Percentiles rank a stretch among this genome's conserved stretches.
Evolutionary conservation across 2,329 filamentous ascomycete genomes (phyloP).

Genomic region (Zymoseptoria brevis): DNA sequence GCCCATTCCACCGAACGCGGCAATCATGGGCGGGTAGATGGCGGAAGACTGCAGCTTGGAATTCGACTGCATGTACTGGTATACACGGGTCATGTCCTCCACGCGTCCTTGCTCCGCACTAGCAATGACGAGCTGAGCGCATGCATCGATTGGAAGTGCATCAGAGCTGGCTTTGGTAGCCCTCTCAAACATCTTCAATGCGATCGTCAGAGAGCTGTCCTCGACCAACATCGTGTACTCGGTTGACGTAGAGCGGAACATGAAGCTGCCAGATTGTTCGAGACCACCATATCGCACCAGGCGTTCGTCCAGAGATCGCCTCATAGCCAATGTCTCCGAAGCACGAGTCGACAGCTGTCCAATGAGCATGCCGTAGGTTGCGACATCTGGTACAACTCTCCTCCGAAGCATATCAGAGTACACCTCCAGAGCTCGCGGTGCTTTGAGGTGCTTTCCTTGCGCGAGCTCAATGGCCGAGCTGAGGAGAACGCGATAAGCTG

Average conservation of each 20-base stretch:
- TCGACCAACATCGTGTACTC: slow-evolving; percentile 80
- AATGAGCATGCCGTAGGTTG: slow-evolving; percentile 83
- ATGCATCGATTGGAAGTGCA: slow-evolving; percentile 71
- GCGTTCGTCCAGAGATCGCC: slow-evolving; percentile 69
- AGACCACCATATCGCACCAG: slow-evolving; percentile 76
- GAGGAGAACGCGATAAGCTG: slow-evolving; percentile 87
- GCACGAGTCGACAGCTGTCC: slow-evolving; percentile 73
- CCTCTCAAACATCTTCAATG: slow-evolving; percentile 75
- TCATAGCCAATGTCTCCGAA: slow-evolving; percentile 66
- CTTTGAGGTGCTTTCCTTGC: slow-evolving; percentile 68
- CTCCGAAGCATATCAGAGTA: slow-evolving; percentile 94
- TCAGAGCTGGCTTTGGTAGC: slow-evolving; percentile 56
- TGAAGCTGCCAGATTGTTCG: slow-evolving; percentile 75
- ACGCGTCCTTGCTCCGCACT: slow-evolving; percentile 76
- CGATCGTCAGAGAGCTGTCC: slow-evolving; percentile 78
- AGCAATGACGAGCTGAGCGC: slow-evolving; percentile 75
- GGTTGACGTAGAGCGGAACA: slow-evolving; percentile 79
- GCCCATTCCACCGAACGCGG: slow-evolving; percentile 74
- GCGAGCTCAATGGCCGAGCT: slow-evolving; percentile 78
- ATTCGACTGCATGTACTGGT: slow-evolving; percentile 80
- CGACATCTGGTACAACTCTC: slow-evolving; percentile 69
- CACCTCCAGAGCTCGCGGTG: slow-evolving; percentile 85
- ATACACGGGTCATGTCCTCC: slow-evolving; percentile 82
- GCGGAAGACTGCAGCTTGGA: slow-evolving; percentile 67
- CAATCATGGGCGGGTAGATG: slow-evolving; percentile 89